Conservation (phyloP, 192 early-diverging fungal species). For the Rhizoclosmatium globosum region DNA sequence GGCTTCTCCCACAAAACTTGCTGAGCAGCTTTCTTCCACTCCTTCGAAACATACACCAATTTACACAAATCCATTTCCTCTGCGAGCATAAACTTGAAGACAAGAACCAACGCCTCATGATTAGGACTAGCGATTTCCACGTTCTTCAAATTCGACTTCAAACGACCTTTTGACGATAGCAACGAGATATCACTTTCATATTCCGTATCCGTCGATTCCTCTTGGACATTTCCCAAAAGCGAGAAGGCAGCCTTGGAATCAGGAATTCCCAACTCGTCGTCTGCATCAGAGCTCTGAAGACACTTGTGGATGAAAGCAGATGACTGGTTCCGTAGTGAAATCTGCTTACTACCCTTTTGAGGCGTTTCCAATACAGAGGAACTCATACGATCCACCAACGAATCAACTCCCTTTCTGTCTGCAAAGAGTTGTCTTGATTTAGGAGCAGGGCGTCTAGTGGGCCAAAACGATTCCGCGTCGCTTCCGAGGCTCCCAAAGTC, state of each 20-base stretch:
- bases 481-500: no score
- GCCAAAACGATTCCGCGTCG: background rate
- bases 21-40: constrained; percentile 4
- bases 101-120: background rate
- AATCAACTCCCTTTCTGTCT: background rate
- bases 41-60: background rate
- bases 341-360: background rate
- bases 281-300: background rate
- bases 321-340: no score
- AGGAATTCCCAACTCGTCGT: background rate
- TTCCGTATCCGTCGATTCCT: background rate
- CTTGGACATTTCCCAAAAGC: background rate
- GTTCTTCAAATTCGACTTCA: background rate
- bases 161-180: no score
- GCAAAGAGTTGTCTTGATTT: background rate
- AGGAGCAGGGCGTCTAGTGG: background rate
- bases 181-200: background rate
- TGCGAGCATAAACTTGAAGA: background rate
- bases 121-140: background rate
- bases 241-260: background rate
- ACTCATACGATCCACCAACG: background rate
- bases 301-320: background rate
- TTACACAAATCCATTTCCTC: background rate
- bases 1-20: background rate
- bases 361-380: background rate